Base-by-base conservation (phyloP, 2,329 filamentous ascomycete genomes). In the Colletotrichum sp. region DNA sequence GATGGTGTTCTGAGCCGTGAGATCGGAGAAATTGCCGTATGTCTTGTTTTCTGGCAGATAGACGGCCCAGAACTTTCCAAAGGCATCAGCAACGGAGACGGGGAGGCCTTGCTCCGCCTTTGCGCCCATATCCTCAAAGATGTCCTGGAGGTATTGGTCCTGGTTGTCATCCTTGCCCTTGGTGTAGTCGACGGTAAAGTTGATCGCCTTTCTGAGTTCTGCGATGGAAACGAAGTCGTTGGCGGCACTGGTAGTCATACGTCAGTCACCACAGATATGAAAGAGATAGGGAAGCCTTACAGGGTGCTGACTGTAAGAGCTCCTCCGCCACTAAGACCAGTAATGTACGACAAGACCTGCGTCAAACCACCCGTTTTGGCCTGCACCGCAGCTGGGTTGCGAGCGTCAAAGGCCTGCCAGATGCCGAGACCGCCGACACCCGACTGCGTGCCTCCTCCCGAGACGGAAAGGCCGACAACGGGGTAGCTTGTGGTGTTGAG, bases 381-480 rank as follows among this genome's bases (percentile, higher is more conserved):
- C 4, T 76, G 52, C 1, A 73, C 66, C 0, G 80, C 80, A 0
- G 59, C 34, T 1, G 74, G 68, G 13, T 82, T 80, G 6, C 81
- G 79, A 9, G 76, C 77, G 68, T 82, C 81, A 12, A 78, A 82
- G 1, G 81, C 81, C 12, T 81, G 80, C 79, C 79, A 82, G 30
- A 83, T 64, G 0, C 81, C 81, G 0, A 82, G 32, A 0, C 81
- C 81, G 5, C 81, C 81, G 10, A 82, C 57, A 3, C 81, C 81
- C 18, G 81, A 81, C 57, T 82, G 81, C 0, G 81, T 81, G 0
- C 80, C 81, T 34, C 81, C 81, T 0, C 81, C 81, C 0, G 81
- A 82, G 12, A 82, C 68, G 2, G 81, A 78, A 8, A 82, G 71
- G 0, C 80, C 81, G 15, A 83, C 67, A 2, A 82, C 36, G 2